phyloP scores from a whole-genome alignment of 2,329 filamentous ascomycete species.

The Fusarium sp. region DNA sequence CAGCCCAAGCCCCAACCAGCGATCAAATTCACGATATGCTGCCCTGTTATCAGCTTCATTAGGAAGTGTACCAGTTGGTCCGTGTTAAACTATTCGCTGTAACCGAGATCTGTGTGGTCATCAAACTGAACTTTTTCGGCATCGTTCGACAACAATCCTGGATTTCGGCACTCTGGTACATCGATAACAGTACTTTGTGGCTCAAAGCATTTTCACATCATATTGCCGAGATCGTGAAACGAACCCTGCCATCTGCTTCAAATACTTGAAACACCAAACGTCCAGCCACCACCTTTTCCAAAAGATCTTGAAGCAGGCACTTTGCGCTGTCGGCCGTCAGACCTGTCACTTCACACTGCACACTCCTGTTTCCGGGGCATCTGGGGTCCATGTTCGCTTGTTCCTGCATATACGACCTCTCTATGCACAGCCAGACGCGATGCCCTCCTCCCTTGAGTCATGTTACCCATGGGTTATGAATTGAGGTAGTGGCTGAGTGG shows the following conservation, averaged over 20 bases:
- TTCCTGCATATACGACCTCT: conserved; percentile 37
- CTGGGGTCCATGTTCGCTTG: conserved; percentile 31
- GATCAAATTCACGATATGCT: conserved; percentile 32
- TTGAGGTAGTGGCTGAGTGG: conserved; percentile 6
- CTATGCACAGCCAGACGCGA: conserved; percentile 18
- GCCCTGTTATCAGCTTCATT: conserved; percentile 14
- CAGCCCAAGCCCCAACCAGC: conserved; percentile 16
- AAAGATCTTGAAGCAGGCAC: conserved; percentile 42
- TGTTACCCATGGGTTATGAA: conserved; percentile 22
- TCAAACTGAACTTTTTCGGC: neutral
- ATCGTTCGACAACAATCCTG: neutral
- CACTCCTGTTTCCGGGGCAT: conserved; percentile 39
- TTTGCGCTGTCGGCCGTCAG: conserved; percentile 19
- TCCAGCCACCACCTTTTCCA: conserved; percentile 41
- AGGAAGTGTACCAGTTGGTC: conserved; percentile 11
- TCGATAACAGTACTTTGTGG: neutral
- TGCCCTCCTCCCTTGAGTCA: conserved; percentile 36
- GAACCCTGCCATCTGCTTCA: conserved; percentile 33
- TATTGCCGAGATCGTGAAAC: conserved; percentile 37
- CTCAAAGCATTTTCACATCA: conserved; percentile 21
- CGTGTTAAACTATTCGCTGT: conserved; percentile 21
- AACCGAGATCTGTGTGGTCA: conserved; percentile 10
- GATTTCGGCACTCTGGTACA: neutral
- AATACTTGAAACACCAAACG: conserved; percentile 43
- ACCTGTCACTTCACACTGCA: conserved; percentile 20